Base-by-base conservation (phyloP, 179 eudicot genomes). In the Pouteria campechiana region DNA sequence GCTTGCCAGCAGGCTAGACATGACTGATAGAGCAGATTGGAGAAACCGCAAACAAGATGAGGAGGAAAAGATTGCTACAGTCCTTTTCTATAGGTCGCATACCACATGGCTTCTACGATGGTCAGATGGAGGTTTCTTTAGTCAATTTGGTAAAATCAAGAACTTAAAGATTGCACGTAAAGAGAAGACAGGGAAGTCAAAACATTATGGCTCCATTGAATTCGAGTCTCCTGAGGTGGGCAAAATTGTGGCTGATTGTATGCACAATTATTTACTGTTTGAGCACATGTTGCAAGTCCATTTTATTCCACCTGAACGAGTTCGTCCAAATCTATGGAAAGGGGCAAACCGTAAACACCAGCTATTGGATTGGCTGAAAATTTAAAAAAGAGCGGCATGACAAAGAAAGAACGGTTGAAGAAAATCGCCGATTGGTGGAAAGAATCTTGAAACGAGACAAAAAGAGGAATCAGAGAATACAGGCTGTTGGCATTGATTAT, bases 401-500 rank as follows among this genome's bases (percentile, higher is more conserved):
- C 52, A 87, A 87, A 90, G 82, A 85, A 54, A 68, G 85, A 48
- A 82, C 89, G 41, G 39, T 67, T 40, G 94, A 75, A 54, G 74
- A 68, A 68, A 79, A 83, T 19, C 61, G 61, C 60, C 83, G 77
- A 37, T 60, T 82, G 75, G 64, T 82, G 52, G 65, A 69, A 55
- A 59, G 74, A 57, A 67, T 82, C 43, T 23, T 79, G 61, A 83
- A 73, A 71, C 55, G 74, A 37, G 94, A 83, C 61, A 57, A 49
- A 49, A 79, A 68, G 44, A 72, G 92, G 46, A 63, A 61, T 29
- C 73, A 72, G 76, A 73, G 61, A 60, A 75, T 87, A 25, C 76
- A 67, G 54, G 92, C 78, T 38, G 84, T 84, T 56, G 96, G 94
- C 41, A 77, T 83, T 35, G 92, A 87, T n/a, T 87, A 83, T 17